phyloP scores from a whole-genome alignment of 176 grass and related monocot genomes.

The Pontederia paniculata region DNA sequence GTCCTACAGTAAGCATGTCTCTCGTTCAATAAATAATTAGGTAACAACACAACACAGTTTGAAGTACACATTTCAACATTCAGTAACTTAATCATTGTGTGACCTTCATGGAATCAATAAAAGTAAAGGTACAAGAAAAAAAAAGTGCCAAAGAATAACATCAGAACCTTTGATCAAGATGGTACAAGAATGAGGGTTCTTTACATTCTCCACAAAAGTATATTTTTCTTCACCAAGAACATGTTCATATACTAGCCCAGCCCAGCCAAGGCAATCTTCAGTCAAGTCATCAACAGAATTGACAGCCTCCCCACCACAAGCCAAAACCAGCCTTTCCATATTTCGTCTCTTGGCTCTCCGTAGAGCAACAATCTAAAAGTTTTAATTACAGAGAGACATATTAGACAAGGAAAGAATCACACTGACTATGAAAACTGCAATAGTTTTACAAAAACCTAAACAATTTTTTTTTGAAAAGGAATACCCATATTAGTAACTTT shows the following conservation, averaged over 20 bases:
- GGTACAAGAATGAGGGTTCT: conserved; percentile 84
- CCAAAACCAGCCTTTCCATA: conserved; percentile 86
- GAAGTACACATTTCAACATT: too few species aligned
- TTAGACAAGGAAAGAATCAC: background rate
- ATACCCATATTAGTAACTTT: too few species aligned
- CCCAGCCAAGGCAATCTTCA: conserved; percentile 85
- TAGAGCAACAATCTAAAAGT: conserved; percentile 67
- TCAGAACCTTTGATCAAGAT: conserved; percentile 87
- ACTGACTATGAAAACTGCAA: background rate
- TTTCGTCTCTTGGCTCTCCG: conserved; percentile 89
- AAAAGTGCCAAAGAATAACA: background rate
- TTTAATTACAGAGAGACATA: background rate
- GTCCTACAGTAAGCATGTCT: conserved; percentile 33
- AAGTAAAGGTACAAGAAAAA: background rate
- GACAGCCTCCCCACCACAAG: conserved; percentile 77
- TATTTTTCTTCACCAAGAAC: conserved; percentile 92
- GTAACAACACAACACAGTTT: too few species aligned
- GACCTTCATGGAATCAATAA: background rate
- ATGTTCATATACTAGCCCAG: conserved; percentile 89
- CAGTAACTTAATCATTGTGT: too few species aligned
- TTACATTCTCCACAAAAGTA: conserved; percentile 87
- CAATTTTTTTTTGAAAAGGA: too few species aligned
- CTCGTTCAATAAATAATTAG: too few species aligned
- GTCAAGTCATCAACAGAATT: conserved; percentile 87
- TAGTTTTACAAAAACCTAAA: background rate